Conservation (phyloP, 805 yeast species). For the Metschnikowia chrysomelidarum region DNA sequence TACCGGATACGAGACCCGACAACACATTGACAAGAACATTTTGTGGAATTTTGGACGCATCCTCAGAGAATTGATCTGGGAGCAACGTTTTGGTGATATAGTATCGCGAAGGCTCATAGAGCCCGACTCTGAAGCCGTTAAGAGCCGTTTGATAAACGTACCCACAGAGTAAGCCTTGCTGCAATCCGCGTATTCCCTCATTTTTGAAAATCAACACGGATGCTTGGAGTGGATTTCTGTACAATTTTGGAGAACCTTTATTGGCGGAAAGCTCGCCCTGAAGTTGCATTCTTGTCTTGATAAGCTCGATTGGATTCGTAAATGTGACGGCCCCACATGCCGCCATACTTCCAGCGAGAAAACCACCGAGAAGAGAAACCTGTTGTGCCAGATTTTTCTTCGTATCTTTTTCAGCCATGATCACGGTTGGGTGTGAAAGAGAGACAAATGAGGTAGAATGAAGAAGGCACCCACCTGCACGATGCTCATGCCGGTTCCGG, state of each 20-base stretch:
- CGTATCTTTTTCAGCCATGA: constrained; percentile 8
- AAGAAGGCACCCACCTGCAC: too few relatives aligned
- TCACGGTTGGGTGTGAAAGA: too few relatives aligned
- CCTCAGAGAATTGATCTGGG: constrained; percentile 45
- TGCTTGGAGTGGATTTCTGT: constrained; percentile 87
- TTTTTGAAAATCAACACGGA: constrained; percentile 63
- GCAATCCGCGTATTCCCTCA: constrained; percentile 87
- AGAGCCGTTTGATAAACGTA: constrained; percentile 86
- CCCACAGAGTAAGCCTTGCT: constrained; percentile 87
- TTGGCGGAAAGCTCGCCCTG: constrained; percentile 83
- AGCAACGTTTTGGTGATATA: constrained; percentile 52
- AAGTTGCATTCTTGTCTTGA: constrained; percentile 93
- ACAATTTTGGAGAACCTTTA: constrained; percentile 49
- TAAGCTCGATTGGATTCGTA: constrained; percentile 93
- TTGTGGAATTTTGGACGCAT: constrained; percentile 35
- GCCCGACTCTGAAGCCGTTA: constrained; percentile 92
- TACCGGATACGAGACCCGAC: constrained; percentile 83
- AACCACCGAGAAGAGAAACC: constrained; percentile 71
- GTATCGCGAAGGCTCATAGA: constrained; percentile 84
- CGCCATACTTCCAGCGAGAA: constrained; percentile 81
- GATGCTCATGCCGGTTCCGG: too few relatives aligned
- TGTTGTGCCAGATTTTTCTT: constrained; percentile 20
- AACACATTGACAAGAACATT: constrained; percentile 58
- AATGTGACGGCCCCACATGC: constrained; percentile 98
- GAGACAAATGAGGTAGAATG: too few relatives aligned